These are phyloP conservation scores for Fusarium marasasianum DNA, from an alignment of 2,329 filamentous ascomycete genomes.

Conservation along the genomic window DNA sequence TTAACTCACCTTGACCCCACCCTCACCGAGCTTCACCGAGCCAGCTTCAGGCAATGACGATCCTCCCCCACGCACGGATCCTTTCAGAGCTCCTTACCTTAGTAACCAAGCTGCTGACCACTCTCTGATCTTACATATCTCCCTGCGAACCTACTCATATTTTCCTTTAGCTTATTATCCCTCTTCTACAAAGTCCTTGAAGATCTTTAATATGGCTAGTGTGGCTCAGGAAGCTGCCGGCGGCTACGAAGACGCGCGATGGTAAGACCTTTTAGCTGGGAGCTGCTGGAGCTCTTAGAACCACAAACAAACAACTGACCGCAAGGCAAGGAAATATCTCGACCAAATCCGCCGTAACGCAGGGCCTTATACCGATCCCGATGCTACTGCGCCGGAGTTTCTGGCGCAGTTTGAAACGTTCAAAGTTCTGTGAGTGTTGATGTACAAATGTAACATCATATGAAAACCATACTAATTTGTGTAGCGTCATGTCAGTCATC, in stretches of 20 bases:
- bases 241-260: slow-evolving; percentile 48
- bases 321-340: slow-evolving; percentile 75
- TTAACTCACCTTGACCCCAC: slow-evolving; percentile 42
- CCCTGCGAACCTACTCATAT: neutral
- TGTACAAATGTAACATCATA: neutral
- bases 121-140: slow-evolving; percentile 9
- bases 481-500: slow-evolving; percentile 61
- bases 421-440: slow-evolving; percentile 74
- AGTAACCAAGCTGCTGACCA: neutral
- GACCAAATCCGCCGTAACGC: slow-evolving; percentile 79
- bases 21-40: slow-evolving; percentile 48
- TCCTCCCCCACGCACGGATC: slow-evolving; percentile 36
- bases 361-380: slow-evolving; percentile 83
- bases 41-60: slow-evolving; percentile 36
- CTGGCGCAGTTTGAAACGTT: slow-evolving; percentile 70
- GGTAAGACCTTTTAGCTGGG: slow-evolving; percentile 38
- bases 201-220: slow-evolving; percentile 39
- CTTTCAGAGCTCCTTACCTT: slow-evolving; percentile 8
- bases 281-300: slow-evolving; percentile 21
- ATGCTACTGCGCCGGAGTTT: slow-evolving; percentile 61
- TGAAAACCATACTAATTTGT: slow-evolving; percentile 20
- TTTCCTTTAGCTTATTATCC: neutral
- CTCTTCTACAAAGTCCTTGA: neutral
- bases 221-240: slow-evolving; percentile 26
- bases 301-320: slow-evolving; percentile 8